Conservation (phyloP, 805 yeast genomes). For the Yamadazyma akitaensis region DNA sequence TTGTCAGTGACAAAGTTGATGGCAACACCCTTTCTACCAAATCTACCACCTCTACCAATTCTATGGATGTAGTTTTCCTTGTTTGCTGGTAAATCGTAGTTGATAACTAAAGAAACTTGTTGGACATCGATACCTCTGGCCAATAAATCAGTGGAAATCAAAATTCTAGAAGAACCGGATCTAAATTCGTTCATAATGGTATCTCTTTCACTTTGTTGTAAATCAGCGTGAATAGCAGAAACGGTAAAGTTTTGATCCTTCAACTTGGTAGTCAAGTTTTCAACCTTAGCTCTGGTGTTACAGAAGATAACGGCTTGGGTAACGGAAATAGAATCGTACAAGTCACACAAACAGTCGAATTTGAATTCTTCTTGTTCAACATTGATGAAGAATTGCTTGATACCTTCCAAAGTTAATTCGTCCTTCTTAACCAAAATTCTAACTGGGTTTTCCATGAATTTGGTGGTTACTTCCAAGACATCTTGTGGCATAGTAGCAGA, state of each 20-base stretch:
- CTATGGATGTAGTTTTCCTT: conserved; percentile 95
- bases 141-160: conserved; percentile 92
- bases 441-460: conserved; percentile 93
- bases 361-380: conserved; percentile 94
- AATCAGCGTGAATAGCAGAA: conserved; percentile 92
- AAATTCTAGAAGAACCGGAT: conserved; percentile 87
- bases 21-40: conserved; percentile 98
- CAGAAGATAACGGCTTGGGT: conserved; percentile 98
- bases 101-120: conserved; percentile 92
- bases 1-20: conserved; percentile 85
- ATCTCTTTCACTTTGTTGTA: conserved; percentile 91
- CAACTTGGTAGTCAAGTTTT: conserved; percentile 75
- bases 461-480: conserved; percentile 84
- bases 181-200: conserved; percentile 94
- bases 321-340: conserved; percentile 91
- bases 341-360: conserved; percentile 89
- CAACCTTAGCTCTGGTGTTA: conserved; percentile 93
- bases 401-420: conserved; percentile 93
- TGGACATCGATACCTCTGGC: conserved; percentile 98
- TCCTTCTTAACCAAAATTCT: conserved; percentile 93
- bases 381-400: conserved; percentile 86
- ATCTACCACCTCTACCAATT: conserved; percentile 98
- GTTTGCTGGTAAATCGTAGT: conserved; percentile 87
- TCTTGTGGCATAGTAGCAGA: conserved; percentile 94
- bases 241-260: conserved; percentile 83